Evolutionary conservation across 2,329 filamentous ascomycete species (phyloP), one percentile per base, ranked within the genome.

Genomic region (Colletotrichum sp.): DNA sequence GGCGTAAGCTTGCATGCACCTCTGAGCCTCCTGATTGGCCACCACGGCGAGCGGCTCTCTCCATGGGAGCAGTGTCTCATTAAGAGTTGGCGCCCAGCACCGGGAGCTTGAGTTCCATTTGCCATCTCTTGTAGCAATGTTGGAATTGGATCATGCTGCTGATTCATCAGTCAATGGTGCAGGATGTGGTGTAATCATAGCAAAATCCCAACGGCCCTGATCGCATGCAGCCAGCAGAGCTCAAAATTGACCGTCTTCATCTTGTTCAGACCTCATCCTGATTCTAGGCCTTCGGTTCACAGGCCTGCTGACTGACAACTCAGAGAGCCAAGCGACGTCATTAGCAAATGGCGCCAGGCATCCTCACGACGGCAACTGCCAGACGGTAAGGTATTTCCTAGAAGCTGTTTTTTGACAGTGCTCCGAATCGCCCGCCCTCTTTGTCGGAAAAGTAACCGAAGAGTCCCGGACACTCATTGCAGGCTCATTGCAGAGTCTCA

Each of bases 21-120:
- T n/a, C 28, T 6, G 16, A 66, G 71, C 61, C 63, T 15, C 28
- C 8, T 75, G 30, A 71, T 75, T 75, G 66, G 71, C 22, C 36
- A 61, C 8, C 27, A 19, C 19, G 19, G 28, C 59, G 39, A 52
- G 13, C 25, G 27, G n/a, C 52, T 65, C 34, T 59, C 16, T 71
- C 25, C 16, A n/a, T 64, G 36, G 48, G 48, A 74, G 65, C 52
- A 59, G 48, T 76, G 74, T 76, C 74, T 76, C 70, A 76, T 60
- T 15, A 32, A 25, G 19, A 60, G 52, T 61, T 27, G 34, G 64
- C 39, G 32, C 44, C 63, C 36, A 36, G 59, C 27, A 22, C 36
- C 55, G 69, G 57, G 55, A 39, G 32, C 57, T 75, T n/a, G 19
- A 13, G 15, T 68, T 75, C n/a, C 55, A 36, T 63, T 44, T 44